A percentile compares a stretch with the other conserved stretches of the same genome.
Evolutionary conservation across 441 rosid genomes (phyloP).

Genomic region (Kokia cookei): DNA sequence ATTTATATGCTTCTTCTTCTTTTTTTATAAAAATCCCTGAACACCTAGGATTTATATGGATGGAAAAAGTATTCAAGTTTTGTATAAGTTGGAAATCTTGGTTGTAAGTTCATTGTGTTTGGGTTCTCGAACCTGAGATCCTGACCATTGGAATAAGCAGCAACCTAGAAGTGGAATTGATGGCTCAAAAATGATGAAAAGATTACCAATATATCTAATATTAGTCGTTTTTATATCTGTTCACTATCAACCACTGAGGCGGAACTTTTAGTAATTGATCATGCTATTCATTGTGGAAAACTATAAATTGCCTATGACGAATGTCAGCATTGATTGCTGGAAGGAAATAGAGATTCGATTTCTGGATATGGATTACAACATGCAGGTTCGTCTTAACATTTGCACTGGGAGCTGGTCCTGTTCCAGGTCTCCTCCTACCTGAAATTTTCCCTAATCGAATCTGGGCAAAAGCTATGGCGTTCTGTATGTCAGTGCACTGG

Average conservation of each 20-base stretch:
- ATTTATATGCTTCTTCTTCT: not conserved
- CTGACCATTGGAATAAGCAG: not conserved
- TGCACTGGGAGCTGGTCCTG: constrained; percentile 73
- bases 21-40: not conserved
- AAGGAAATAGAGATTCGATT: not conserved
- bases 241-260: not conserved
- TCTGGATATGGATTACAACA: not conserved
- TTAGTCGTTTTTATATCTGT: not conserved
- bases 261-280: not conserved
- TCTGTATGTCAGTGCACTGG: constrained; percentile 78
- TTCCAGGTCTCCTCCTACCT: constrained; percentile 64
- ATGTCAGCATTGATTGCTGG: not conserved
- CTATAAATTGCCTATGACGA: not conserved
- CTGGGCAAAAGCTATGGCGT: constrained; percentile 71
- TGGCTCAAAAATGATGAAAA: not conserved
- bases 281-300: not conserved
- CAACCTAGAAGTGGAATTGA: not conserved
- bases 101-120: not conserved
- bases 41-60: not conserved
- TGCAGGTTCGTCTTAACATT: constrained; percentile 64
- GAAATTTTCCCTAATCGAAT: constrained; percentile 69
- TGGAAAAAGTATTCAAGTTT: not conserved
- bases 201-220: not conserved
- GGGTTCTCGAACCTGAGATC: not conserved
- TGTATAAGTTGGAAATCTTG: not conserved